These are phyloP conservation scores for Ogataea degrootiae DNA, from an alignment of 805 yeast genomes.

Conservation along the genomic window DNA sequence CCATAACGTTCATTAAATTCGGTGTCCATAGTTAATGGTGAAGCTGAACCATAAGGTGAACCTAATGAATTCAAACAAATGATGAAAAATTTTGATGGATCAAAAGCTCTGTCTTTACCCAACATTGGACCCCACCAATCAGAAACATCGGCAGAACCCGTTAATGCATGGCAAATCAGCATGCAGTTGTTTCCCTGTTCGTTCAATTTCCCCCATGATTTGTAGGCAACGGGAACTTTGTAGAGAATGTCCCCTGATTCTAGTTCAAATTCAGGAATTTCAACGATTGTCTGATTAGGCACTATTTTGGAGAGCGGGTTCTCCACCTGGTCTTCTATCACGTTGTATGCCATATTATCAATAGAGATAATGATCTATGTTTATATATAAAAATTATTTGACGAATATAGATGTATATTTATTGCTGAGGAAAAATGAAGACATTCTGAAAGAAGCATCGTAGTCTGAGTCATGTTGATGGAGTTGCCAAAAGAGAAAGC, in stretches of 20 bases:
- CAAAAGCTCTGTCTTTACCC: constrained; percentile 84
- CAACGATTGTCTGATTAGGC: constrained; percentile 69
- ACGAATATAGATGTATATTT: too few relatives aligned
- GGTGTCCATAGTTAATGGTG: constrained; percentile 83
- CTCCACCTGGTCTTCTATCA: constrained; percentile 42
- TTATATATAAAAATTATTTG: not conserved
- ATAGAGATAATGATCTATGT: constrained; percentile 1
- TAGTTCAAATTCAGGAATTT: constrained; percentile 65
- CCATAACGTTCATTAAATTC: constrained; percentile 76
- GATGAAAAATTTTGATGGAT: constrained; percentile 80
- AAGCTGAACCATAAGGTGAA: constrained; percentile 93
- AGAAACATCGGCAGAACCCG: constrained; percentile 91
- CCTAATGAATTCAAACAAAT: constrained; percentile 91
- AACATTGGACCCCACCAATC: constrained; percentile 99
- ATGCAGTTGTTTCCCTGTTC: constrained; percentile 66
- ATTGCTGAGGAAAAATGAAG: too few relatives aligned
- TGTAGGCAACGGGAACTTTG: constrained; percentile 88
- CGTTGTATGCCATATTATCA: constrained; percentile 27
- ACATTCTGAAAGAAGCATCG: too few relatives aligned
- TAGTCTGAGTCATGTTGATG: too few relatives aligned
- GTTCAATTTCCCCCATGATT: constrained; percentile 90
- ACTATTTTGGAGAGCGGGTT: constrained; percentile 73
- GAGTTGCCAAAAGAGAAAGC: too few relatives aligned
- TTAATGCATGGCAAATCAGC: constrained; percentile 92
- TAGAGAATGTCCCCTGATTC: constrained; percentile 76